These are phyloP conservation scores for Eutrema heterophyllum DNA, from an alignment of 345 rosid genomes.

Conservation along the genomic window DNA sequence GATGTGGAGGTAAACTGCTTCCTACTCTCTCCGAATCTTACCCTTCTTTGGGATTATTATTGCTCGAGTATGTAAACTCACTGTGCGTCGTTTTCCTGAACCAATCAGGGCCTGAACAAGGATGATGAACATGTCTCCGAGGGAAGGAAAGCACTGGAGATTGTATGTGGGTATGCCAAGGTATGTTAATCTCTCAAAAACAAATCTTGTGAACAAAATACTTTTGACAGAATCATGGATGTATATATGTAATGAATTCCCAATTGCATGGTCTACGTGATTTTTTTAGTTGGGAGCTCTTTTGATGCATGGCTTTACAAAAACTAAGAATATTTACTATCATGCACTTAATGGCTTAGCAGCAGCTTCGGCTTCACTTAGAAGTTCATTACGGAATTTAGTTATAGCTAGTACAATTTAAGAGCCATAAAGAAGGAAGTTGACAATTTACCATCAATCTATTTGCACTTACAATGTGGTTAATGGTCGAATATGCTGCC, in stretches of 20 bases:
- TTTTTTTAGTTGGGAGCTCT: too few relatives aligned
- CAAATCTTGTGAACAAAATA: neutral
- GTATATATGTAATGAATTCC: too few relatives aligned
- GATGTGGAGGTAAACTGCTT: conserved; percentile 55
- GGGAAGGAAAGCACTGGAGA: conserved; percentile 77
- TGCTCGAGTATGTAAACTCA: neutral
- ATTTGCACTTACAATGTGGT: neutral
- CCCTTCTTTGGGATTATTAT: neutral
- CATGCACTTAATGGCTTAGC: too few relatives aligned
- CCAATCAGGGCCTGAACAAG: conserved; percentile 59
- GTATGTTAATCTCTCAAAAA: conserved; percentile 32
- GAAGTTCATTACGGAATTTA: too few relatives aligned
- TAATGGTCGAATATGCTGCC: too few relatives aligned
- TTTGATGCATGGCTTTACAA: too few relatives aligned
- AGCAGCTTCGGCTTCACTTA: too few relatives aligned
- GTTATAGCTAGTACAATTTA: too few relatives aligned
- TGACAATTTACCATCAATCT: neutral
- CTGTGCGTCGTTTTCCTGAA: neutral
- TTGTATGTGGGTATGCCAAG: conserved; percentile 88
- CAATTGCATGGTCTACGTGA: too few relatives aligned
- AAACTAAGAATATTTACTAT: neutral
- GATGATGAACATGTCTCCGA: conserved; percentile 79
- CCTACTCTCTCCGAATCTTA: neutral
- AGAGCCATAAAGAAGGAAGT: neutral
- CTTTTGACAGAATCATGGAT: too few relatives aligned